Conservation (phyloP, 225 moss, liverwort and hornwort genomes). For the Antitrichia curtipendula region DNA sequence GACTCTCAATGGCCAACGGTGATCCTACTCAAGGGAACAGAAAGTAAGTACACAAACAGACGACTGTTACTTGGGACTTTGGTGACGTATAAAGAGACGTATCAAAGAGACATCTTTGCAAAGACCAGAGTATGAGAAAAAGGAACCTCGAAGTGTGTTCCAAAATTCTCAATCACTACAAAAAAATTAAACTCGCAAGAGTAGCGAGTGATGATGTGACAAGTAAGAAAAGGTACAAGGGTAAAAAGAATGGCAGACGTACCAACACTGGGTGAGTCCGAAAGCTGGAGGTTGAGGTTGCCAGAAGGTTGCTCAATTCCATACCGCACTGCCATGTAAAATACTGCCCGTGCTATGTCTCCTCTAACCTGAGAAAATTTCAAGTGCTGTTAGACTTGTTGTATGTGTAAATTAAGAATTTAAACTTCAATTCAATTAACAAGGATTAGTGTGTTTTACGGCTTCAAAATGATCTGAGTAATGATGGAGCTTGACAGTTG, state of each 20-base stretch:
- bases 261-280: conserved; percentile 71
- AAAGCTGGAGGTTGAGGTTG: conserved; percentile 46
- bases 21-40: neutral
- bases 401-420: neutral
- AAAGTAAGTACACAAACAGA: neutral
- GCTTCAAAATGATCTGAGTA: neutral
- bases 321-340: conserved; percentile 92
- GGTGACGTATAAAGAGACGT: neutral
- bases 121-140: neutral
- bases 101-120: neutral
- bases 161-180: neutral
- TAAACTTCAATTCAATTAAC: neutral
- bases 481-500: neutral
- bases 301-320: conserved; percentile 63
- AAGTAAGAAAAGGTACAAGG: neutral
- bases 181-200: neutral
- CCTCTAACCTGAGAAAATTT: conserved; percentile 51
- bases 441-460: neutral
- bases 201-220: neutral
- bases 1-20: neutral
- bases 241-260: neutral
- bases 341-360: conserved; percentile 72
- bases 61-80: neutral
- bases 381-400: neutral
- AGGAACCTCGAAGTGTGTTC: neutral